phyloP scores from a whole-genome alignment of 1,284 basidiomycete genomes.

The Bothia castanella region DNA sequence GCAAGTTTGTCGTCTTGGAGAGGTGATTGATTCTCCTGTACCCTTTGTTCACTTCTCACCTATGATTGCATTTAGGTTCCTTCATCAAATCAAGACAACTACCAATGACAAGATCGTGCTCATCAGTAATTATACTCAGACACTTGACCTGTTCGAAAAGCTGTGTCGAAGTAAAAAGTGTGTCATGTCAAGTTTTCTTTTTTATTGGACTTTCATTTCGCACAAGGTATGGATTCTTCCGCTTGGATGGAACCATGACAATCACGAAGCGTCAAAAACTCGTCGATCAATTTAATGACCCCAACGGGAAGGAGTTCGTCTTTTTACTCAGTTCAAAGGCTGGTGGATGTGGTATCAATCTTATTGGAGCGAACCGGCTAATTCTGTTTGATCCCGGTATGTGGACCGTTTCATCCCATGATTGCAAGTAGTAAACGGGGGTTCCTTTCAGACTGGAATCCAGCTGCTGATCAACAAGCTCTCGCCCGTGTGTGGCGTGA shows the following conservation, averaged over 20 bases:
- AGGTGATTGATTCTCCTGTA: slow-evolving; percentile 47
- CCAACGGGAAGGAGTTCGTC: slow-evolving; percentile 90
- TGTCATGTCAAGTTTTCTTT: slow-evolving; percentile 17
- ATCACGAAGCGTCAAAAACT: slow-evolving; percentile 96
- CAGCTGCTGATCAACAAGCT: slow-evolving; percentile 97
- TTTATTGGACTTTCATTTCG: neutral
- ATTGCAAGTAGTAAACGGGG: neutral
- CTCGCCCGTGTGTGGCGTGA: slow-evolving; percentile 99
- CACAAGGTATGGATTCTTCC: slow-evolving; percentile 86
- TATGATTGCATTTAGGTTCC: slow-evolving; percentile 54
- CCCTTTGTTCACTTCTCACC: neutral
- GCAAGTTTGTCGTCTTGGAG: slow-evolving; percentile 93
- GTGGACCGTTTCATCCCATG: neutral
- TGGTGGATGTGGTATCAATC: slow-evolving; percentile 96
- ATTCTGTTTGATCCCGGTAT: slow-evolving; percentile 94
- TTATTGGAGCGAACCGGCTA: slow-evolving; percentile 95
- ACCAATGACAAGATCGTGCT: slow-evolving; percentile 97
- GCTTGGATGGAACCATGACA: slow-evolving; percentile 91
- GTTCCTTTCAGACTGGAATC: slow-evolving; percentile 83
- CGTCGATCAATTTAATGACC: slow-evolving; percentile 97
- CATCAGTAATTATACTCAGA: slow-evolving; percentile 98
- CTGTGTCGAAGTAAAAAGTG: slow-evolving; percentile 82
- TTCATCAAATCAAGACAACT: slow-evolving; percentile 75
- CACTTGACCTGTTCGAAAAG: slow-evolving; percentile 91
- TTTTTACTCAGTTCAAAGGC: slow-evolving; percentile 97